Conservation (phyloP, 352 stramenopile genomes). For the Globisporangium solare region DNA sequence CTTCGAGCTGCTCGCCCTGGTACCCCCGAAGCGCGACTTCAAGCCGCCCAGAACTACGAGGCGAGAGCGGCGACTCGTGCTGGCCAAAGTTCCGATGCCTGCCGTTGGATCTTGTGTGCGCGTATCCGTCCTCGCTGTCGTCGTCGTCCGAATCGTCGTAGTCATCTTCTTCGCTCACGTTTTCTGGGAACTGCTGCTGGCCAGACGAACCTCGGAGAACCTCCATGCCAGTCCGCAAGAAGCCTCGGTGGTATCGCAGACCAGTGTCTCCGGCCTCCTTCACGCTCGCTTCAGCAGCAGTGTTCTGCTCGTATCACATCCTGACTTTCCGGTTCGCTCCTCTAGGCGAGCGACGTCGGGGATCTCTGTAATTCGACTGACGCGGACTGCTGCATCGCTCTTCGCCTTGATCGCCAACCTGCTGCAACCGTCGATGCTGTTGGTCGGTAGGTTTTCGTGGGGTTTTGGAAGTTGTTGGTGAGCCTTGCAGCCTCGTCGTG, state of each 20-base stretch:
- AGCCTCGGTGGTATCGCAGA: conserved; percentile 42
- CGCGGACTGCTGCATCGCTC: conserved; percentile 20
- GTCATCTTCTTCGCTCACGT: conserved; percentile 15
- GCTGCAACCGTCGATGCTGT: neutral
- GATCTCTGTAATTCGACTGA: conserved; percentile 4
- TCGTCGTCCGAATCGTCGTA: conserved; percentile 12
- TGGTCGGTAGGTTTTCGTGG: conserved; percentile 7
- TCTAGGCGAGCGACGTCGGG: conserved; percentile 4
- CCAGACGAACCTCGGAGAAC: conserved; percentile 26
- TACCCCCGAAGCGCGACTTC: conserved; percentile 33
- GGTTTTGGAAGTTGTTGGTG: neutral
- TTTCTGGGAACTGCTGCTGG: conserved; percentile 4
- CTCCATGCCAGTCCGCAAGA: conserved; percentile 59
- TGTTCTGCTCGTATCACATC: neutral
- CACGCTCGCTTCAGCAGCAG: neutral
- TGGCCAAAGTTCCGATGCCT: neutral
- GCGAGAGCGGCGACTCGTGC: neutral
- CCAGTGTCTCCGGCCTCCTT: conserved; percentile 7
- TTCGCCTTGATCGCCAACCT: conserved; percentile 22
- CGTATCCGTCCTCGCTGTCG: conserved; percentile 7
- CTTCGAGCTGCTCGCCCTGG: conserved; percentile 6
- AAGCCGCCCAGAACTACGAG: conserved; percentile 28
- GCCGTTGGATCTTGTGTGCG: neutral
- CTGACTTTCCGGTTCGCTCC: neutral
- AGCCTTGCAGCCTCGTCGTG: conserved; percentile 3